A percentile compares a stretch with the other conserved stretches of the same genome.
phyloP scores from a whole-genome alignment of 345 rosid species.

The Theobroma cacao region DNA sequence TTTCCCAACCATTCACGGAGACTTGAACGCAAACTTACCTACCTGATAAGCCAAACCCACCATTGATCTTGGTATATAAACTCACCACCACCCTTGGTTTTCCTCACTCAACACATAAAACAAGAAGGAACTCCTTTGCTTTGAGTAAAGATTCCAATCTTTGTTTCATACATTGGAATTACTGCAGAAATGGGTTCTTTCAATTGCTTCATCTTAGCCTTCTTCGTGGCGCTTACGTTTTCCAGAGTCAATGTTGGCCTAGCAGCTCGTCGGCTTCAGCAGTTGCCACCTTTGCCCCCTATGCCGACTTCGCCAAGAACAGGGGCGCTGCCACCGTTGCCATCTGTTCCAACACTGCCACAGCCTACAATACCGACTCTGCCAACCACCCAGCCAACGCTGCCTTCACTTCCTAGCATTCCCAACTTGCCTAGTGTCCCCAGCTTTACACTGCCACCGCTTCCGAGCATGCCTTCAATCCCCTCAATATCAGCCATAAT shows the following conservation, averaged over 20 bases:
- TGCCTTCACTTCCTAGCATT: conserved; percentile 22
- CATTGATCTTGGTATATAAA: neutral
- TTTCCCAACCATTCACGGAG: neutral
- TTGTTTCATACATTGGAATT: neutral
- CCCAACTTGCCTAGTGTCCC: conserved; percentile 25
- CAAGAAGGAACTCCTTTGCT: neutral
- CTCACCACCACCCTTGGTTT: neutral
- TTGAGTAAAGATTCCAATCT: neutral
- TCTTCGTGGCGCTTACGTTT: conserved; percentile 8
- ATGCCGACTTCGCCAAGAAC: neutral
- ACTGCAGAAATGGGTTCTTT: conserved; percentile 17
- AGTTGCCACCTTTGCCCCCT: conserved; percentile 1
- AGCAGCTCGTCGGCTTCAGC: conserved; percentile 26
- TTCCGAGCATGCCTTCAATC: conserved; percentile 29
- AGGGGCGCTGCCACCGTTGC: conserved; percentile 9
- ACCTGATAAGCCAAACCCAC: neutral
- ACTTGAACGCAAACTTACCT: neutral
- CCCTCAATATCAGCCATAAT: conserved; percentile 24
- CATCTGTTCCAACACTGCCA: neutral
- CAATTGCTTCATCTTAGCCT: neutral
- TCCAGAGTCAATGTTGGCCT: conserved; percentile 7
- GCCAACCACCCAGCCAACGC: conserved; percentile 18
- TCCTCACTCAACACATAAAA: neutral
- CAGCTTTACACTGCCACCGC: conserved; percentile 16
- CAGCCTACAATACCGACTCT: conserved; percentile 10